Percentiles rank a stretch among this genome's conserved stretches.
These are phyloP conservation scores for Scleromitrula shiraiana DNA, from an alignment of 2,329 filamentous ascomycete species.

Conservation along the genomic window DNA sequence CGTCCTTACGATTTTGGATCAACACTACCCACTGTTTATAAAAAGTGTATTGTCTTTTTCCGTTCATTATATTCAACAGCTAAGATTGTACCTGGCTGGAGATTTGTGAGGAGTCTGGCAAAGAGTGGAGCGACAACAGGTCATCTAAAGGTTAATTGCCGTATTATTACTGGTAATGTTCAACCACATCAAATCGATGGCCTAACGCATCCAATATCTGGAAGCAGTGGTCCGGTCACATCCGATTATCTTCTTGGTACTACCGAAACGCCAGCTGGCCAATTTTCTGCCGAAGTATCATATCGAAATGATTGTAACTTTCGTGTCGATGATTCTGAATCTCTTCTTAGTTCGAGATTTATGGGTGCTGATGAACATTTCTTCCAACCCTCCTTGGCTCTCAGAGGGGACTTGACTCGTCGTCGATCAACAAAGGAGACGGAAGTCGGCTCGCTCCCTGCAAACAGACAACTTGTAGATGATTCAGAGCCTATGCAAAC, in stretches of 20 bases:
- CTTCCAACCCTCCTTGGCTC: constrained; percentile 67
- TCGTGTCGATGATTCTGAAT: constrained; percentile 83
- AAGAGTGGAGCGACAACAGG: constrained; percentile 57
- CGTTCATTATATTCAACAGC: constrained; percentile 78
- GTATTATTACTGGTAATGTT: constrained; percentile 55
- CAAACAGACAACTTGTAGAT: constrained; percentile 42
- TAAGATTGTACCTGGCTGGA: constrained; percentile 79
- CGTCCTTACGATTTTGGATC: constrained; percentile 49
- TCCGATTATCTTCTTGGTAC: constrained; percentile 76
- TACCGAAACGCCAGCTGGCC: constrained; percentile 78
- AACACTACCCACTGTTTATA: constrained; percentile 81
- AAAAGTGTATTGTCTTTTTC: constrained; percentile 93
- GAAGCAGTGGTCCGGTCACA: constrained; percentile 53
- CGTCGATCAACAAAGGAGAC: constrained; percentile 30
- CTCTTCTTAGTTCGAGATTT: constrained; percentile 83
- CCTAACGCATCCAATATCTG: constrained; percentile 62
- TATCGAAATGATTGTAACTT: constrained; percentile 89
- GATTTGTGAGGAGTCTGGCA: constrained; percentile 62
- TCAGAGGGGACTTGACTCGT: constrained; percentile 30
- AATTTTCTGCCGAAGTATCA: constrained; percentile 70
- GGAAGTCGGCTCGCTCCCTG: constrained; percentile 70
- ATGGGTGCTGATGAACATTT: constrained; percentile 85
- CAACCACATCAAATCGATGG: constrained; percentile 54
- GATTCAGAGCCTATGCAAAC: constrained; percentile 63
- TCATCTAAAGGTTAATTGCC: constrained; percentile 68